Percentiles rank a stretch among this genome's conserved stretches.
Evolutionary conservation across 495 filamentous ascomycete species (phyloP).

Genomic region (Neurospora tetrasperma): DNA sequence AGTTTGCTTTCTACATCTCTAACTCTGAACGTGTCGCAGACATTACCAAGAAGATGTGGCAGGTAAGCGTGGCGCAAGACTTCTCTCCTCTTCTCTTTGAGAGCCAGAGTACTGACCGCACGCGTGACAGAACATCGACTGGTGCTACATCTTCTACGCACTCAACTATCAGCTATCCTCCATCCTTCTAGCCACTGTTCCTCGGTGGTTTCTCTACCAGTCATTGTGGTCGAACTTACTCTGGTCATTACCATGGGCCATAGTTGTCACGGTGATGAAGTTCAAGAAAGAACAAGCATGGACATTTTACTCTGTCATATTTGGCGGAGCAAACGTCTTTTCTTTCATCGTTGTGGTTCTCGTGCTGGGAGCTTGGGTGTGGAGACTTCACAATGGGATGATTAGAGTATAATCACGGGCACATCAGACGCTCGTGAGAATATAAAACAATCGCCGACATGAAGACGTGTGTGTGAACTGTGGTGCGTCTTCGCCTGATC

Average conservation of each 20-base stretch:
- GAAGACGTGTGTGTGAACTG: not conserved
- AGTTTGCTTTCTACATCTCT: conserved; percentile 53
- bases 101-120: not conserved
- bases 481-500: not conserved
- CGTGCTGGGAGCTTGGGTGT: conserved; percentile 45
- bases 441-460: not conserved
- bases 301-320: conserved; percentile 57
- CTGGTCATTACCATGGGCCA: conserved; percentile 63
- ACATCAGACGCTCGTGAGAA: not conserved
- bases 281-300: conserved; percentile 48
- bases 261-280: conserved; percentile 41
- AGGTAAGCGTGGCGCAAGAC: not conserved
- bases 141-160: conserved; percentile 72
- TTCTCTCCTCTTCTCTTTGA: not conserved
- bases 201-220: conserved; percentile 60
- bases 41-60: conserved; percentile 62
- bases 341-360: conserved; percentile 46
- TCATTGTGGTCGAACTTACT: conserved; percentile 53
- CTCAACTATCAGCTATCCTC: conserved; percentile 52
- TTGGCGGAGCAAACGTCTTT: conserved; percentile 62
- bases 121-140: conserved; percentile 43
- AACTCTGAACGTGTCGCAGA: conserved; percentile 43
- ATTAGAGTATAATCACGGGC: not conserved
- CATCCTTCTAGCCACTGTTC: conserved; percentile 53
- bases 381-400: conserved; percentile 19